Base-by-base conservation (phyloP, 768 basidiomycete genomes). In the Serendipita sp. region DNA sequence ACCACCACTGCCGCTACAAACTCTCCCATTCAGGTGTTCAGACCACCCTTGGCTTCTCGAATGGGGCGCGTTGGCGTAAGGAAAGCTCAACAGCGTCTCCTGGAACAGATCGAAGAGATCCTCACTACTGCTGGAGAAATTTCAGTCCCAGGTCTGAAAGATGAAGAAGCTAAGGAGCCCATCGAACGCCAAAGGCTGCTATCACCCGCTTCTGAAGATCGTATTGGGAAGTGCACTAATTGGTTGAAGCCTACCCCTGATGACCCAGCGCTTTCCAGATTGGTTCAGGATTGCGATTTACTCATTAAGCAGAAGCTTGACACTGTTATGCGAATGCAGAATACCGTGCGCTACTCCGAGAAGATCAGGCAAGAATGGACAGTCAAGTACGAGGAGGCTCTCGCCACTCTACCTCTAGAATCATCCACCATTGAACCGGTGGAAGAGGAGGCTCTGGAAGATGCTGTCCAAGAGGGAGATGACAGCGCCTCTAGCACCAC, bases 331-430 rank as follows among this genome's bases (percentile, higher is more conserved):
- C 85, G 96, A 45, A 85, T 99, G 85, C 91, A 95, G 75, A 96
- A 95, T 71, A 97, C 93, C 18, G 93, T 99, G 69, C 81, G 90
- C 64, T 98, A 98, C 74, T 86, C 92, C 45, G 96, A 98, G 78
- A 95, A 94, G 76, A 89, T 96, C 35, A 86, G 95, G 77, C 87
- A 88, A 70, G 96, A 98, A 75, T 98, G 95, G 94, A 88, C 97
- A 74, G 88, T 89, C 70, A 85, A 83, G 69, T 86, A 96, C 13
- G 86, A 84, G 66, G 80, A 83, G 69, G 81, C 79, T 46, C 74
- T 94, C 38, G 80, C 80, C 2, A 76, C 76, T 38, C 75, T 78
- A 32, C 68, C 16, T 69, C 70, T 35, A 53, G 66, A 38, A 67
- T 74, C 65, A 64, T 71, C 65, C 70, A 68, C 10, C 64, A 68